phyloP scores from a whole-genome alignment of 2,329 filamentous ascomycete species.

The Berkeleyomyces rouxiae region DNA sequence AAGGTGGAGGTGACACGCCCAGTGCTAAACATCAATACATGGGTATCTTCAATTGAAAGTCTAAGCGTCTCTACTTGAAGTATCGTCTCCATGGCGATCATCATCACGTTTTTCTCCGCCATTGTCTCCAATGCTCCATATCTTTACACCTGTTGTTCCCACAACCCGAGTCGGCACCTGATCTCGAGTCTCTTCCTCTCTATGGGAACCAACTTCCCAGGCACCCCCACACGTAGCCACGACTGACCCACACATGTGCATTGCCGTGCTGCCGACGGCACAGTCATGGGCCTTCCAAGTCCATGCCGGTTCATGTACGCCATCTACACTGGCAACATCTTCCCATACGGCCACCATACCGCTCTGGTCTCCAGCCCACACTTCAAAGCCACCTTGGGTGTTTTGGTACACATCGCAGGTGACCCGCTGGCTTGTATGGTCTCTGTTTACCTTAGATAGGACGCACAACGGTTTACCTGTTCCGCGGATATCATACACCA shows the following conservation, averaged over 20 bases:
- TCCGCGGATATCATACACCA: conserved; percentile 47
- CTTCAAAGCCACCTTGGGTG: conserved; percentile 30
- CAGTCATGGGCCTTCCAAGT: conserved; percentile 31
- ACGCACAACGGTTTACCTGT: conserved; percentile 39
- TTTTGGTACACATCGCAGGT: conserved; percentile 37
- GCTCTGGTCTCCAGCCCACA: conserved; percentile 42
- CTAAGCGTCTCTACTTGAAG: neutral
- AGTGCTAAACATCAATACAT: neutral
- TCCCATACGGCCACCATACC: conserved; percentile 44
- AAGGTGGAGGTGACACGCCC: neutral
- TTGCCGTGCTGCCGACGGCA: conserved; percentile 31
- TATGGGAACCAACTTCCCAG: conserved; percentile 24
- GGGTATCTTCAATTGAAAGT: neutral
- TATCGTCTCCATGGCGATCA: neutral
- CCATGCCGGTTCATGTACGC: conserved; percentile 30
- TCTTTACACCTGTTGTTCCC: conserved; percentile 6
- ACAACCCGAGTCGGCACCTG: neutral
- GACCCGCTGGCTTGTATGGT: conserved; percentile 29
- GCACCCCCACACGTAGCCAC: conserved; percentile 39
- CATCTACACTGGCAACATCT: conserved; percentile 31
- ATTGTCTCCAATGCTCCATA: conserved; percentile 9
- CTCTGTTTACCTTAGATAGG: conserved; percentile 3
- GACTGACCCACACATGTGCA: conserved; percentile 40
- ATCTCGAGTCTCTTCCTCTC: neutral
- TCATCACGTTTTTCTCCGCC: neutral